A percentile compares a stretch with the other conserved stretches of the same genome.
These are phyloP conservation scores for Trametes coccinea DNA, from an alignment of 768 basidiomycete species.

Conservation along the genomic window DNA sequence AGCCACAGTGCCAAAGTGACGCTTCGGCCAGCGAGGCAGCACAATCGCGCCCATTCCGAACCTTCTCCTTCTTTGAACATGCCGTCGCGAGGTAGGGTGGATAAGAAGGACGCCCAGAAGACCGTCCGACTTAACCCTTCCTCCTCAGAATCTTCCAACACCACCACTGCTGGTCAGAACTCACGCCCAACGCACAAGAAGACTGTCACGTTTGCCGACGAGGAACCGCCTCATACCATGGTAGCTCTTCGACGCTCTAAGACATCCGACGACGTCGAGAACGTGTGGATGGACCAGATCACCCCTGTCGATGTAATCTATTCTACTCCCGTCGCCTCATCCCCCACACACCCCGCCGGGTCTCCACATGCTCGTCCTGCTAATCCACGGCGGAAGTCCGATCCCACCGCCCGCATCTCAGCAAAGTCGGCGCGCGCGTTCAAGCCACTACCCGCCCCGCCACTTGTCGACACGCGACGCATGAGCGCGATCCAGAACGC, in stretches of 20 bases:
- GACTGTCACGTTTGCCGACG: conserved; percentile 6
- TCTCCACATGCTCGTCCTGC: background rate
- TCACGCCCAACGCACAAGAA: background rate
- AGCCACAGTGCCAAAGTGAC: conserved; percentile 1
- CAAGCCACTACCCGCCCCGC: background rate
- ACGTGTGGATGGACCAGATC: background rate
- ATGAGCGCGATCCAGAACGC: background rate
- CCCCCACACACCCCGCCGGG: background rate
- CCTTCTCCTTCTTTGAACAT: background rate
- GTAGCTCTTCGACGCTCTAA: background rate
- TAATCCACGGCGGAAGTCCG: background rate
- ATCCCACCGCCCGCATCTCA: background rate
- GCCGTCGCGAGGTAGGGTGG: background rate
- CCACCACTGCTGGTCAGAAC: background rate
- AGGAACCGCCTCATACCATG: background rate
- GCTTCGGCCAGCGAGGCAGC: background rate
- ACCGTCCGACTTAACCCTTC: background rate
- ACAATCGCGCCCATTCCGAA: conserved; percentile 5
- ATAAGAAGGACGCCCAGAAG: background rate
- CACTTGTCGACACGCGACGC: background rate
- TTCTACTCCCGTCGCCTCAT: background rate
- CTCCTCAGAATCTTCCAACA: background rate
- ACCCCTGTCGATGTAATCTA: background rate
- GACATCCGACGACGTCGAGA: background rate
- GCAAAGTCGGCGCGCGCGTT: background rate